Base-by-base conservation (phyloP, 2,329 filamentous ascomycete genomes). In the Colletotrichum nymphaeae region DNA sequence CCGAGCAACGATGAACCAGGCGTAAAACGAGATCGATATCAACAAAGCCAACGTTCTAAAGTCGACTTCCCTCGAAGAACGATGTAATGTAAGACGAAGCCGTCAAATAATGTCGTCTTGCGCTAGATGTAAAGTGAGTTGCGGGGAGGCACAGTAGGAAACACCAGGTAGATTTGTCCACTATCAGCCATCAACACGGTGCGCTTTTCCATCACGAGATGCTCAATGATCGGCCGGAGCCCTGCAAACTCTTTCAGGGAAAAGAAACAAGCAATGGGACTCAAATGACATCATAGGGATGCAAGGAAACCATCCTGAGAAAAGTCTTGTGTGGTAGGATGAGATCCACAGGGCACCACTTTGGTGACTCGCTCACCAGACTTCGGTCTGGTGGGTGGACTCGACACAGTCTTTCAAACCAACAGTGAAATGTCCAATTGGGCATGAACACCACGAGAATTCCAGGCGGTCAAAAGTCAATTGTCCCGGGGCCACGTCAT, bases 261-360 rank as follows among this genome's bases (percentile, higher is more conserved):
- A 57, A 73, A 73, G 32, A 35, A 73, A 70, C 71, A 71, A 55
- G 71, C 67, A 32, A 49, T 19, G 46, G 28, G 53, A 35, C 62
- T 66, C n/a, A 30, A 46, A 59, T 73, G 71, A 73, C 71, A 63
- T 73, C 71, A 71, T 46, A 16, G 11, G 9, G 30, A 46, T 37
- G 19, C 63, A 60, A 57, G n/a, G 66, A 62, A 42, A 14, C 26
- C 24, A 16, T 37, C 26, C 59, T 16, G n/a, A 28, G 32, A 59
- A 30, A 60, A 66, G 32, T 53, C 16, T 63, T 59, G 37, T 35
- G 53, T 58, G 37, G 28, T 28, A 63, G 46, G 60, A 63, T 35
- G 52, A 22, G 52, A 42, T 55, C 49, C 63, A 65, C 52, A 42
- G 16, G 22, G 22, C 19, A 37, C 49, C 32, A 55, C 52, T 42